These are phyloP conservation scores for Penicillium sp. DNA, from an alignment of 2,329 filamentous ascomycete genomes.

Conservation along the genomic window DNA sequence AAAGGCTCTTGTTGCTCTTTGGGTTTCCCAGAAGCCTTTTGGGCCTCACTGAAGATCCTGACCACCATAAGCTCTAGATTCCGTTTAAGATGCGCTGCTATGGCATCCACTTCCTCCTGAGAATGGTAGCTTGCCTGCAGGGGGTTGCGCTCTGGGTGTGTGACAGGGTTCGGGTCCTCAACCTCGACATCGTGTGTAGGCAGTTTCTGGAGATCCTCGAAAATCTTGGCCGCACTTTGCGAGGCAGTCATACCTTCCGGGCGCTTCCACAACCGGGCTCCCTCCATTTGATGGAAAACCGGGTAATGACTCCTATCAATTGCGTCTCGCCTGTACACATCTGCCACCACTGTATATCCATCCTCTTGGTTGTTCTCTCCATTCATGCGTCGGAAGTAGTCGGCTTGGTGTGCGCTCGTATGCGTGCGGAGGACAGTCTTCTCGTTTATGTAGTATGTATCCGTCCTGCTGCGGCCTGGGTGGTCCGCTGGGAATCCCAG, in stretches of 20 bases:
- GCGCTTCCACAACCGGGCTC: slow-evolving; percentile 83
- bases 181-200: slow-evolving; percentile 72
- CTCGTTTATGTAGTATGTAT: slow-evolving; percentile 93
- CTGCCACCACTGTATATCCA: slow-evolving; percentile 86
- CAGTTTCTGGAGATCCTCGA: slow-evolving; percentile 65
- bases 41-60: slow-evolving; percentile 78
- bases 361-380: slow-evolving; percentile 42
- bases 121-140: slow-evolving; percentile 70
- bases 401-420: slow-evolving; percentile 91
- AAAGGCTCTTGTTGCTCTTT: slow-evolving; percentile 65
- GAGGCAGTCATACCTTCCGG: slow-evolving; percentile 28
- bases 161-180: slow-evolving; percentile 76
- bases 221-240: slow-evolving; percentile 58
- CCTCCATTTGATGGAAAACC: slow-evolving; percentile 98
- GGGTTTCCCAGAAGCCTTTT: slow-evolving; percentile 56
- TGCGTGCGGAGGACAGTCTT: slow-evolving; percentile 84
- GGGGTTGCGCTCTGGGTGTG: slow-evolving; percentile 75
- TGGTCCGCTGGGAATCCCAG: slow-evolving; percentile 86
- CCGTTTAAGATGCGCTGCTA: slow-evolving; percentile 80
- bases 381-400: slow-evolving; percentile 65
- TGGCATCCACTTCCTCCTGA: slow-evolving; percentile 72
- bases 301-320: slow-evolving; percentile 95
- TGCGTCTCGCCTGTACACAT: slow-evolving; percentile 93
- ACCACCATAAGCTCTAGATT: slow-evolving; percentile 87
- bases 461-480: slow-evolving; percentile 77